These are phyloP conservation scores for Malassezia arunalokei DNA, from an alignment of 1,284 basidiomycete species.

Conservation along the genomic window DNA sequence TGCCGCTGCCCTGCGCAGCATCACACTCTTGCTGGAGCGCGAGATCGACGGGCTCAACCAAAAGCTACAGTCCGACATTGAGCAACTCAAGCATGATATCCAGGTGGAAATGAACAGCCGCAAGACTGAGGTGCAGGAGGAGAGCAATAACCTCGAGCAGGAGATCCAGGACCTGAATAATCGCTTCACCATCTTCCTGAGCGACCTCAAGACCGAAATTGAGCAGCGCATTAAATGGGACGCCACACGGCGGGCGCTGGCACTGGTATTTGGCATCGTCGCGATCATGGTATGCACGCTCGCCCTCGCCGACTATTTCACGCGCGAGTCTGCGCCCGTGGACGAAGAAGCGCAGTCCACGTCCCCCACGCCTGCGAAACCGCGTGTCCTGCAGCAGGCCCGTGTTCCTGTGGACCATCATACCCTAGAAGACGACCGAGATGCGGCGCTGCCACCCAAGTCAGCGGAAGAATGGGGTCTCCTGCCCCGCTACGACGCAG, in stretches of 20 bases:
- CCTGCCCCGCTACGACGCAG: conserved; percentile 12
- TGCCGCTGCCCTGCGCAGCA: conserved; percentile 62
- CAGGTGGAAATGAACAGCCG: conserved; percentile 91
- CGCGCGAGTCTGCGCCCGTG: conserved; percentile 17
- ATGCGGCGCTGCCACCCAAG: conserved; percentile 4
- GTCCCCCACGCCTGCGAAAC: neutral
- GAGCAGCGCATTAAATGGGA: conserved; percentile 46
- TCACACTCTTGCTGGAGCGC: conserved; percentile 64
- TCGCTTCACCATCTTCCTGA: conserved; percentile 44
- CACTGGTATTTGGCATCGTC: conserved; percentile 42
- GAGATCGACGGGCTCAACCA: conserved; percentile 78
- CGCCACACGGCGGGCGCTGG: conserved; percentile 36
- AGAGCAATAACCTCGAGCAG: conserved; percentile 75
- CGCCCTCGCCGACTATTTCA: conserved; percentile 39
- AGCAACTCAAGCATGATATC: conserved; percentile 79
- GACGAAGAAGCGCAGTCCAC: conserved; percentile 10
- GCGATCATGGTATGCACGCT: conserved; percentile 40
- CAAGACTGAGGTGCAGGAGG: conserved; percentile 80
- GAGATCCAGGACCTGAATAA: conserved; percentile 61
- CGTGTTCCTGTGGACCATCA: conserved; percentile 2
- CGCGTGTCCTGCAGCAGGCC: neutral
- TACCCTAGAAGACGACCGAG: neutral
- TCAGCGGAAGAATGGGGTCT: conserved; percentile 17
- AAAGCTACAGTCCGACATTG: conserved; percentile 87
- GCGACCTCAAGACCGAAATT: conserved; percentile 44